Conservation (phyloP, 495 filamentous ascomycete species). For the Bombardia bombarda region DNA sequence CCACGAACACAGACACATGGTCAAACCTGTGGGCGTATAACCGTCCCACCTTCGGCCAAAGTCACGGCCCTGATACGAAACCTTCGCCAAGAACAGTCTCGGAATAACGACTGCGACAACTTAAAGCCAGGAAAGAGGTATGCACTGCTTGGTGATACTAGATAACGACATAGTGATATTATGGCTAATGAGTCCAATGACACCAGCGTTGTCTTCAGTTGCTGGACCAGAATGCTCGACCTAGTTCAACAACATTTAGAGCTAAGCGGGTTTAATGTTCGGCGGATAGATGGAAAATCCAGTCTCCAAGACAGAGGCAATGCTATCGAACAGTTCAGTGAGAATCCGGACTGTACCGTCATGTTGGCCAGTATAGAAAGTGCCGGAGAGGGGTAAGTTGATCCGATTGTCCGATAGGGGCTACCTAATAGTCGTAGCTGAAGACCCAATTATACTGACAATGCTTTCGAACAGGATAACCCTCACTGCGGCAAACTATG, state of each 20-base stretch:
- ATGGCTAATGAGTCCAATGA: neutral
- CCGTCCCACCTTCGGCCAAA: too few relatives aligned
- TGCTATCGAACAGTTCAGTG: neutral
- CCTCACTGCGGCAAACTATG: neutral
- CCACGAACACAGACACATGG: too few relatives aligned
- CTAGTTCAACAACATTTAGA: neutral
- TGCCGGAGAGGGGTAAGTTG: neutral
- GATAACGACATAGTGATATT: neutral
- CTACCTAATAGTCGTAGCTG: neutral
- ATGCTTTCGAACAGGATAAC: neutral
- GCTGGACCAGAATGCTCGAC: neutral
- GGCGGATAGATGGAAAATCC: neutral
- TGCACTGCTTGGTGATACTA: neutral
- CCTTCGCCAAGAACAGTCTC: too few relatives aligned
- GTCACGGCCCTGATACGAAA: too few relatives aligned
- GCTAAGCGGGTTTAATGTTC: neutral
- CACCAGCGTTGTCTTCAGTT: neutral
- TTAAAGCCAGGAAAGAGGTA: neutral
- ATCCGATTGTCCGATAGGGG: neutral
- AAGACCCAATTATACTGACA: neutral
- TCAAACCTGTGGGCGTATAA: too few relatives aligned
- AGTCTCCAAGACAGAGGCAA: neutral
- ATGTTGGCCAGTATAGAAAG: neutral
- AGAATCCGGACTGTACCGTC: neutral
- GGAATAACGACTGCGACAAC: too few relatives aligned